These are phyloP conservation scores for Priceomyces castillae DNA, from an alignment of 805 yeast species.

Conservation along the genomic window DNA sequence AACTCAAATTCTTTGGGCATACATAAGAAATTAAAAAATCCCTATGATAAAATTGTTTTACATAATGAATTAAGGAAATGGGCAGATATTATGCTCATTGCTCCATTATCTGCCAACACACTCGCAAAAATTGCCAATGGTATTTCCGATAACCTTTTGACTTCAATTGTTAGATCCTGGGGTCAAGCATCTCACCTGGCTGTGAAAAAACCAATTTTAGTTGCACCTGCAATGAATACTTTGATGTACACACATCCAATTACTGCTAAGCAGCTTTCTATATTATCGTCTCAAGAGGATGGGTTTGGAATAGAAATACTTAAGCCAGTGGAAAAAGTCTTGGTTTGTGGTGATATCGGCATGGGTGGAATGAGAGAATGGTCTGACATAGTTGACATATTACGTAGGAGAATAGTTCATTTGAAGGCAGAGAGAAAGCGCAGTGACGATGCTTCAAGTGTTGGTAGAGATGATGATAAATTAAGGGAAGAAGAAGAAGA, in stretches of 20 bases:
- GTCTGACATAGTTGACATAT: constrained; percentile 43
- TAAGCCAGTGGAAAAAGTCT: constrained; percentile 46
- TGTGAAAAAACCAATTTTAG: constrained; percentile 40
- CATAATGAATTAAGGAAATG: constrained; percentile 46
- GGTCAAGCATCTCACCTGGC: constrained; percentile 8
- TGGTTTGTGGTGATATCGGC: constrained; percentile 48
- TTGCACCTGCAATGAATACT: constrained; percentile 50
- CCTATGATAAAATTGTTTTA: constrained; percentile 36
- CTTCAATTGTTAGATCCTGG: constrained; percentile 44
- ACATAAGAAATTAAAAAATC: constrained; percentile 26
- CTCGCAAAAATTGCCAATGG: constrained; percentile 45
- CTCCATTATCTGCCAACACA: constrained; percentile 46
- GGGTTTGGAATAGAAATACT: constrained; percentile 44
- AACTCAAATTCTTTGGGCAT: constrained; percentile 1
- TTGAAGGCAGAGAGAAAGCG: constrained; percentile 22
- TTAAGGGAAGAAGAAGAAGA: constrained; percentile 26
- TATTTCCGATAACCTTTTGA: constrained; percentile 42
- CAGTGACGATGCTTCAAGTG: constrained; percentile 16
- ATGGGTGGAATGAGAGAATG: constrained; percentile 53
- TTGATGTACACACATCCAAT: constrained; percentile 48
- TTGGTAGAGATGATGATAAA: constrained; percentile 10
- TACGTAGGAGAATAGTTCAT: constrained; percentile 32
- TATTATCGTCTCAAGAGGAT: constrained; percentile 32
- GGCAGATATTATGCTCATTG: constrained; percentile 47
- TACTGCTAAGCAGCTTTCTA: constrained; percentile 37